A percentile compares a stretch with the other conserved stretches of the same genome.
Evolutionary conservation across 257 asterid species (phyloP).

Genomic region (Cruciata laevipes): DNA sequence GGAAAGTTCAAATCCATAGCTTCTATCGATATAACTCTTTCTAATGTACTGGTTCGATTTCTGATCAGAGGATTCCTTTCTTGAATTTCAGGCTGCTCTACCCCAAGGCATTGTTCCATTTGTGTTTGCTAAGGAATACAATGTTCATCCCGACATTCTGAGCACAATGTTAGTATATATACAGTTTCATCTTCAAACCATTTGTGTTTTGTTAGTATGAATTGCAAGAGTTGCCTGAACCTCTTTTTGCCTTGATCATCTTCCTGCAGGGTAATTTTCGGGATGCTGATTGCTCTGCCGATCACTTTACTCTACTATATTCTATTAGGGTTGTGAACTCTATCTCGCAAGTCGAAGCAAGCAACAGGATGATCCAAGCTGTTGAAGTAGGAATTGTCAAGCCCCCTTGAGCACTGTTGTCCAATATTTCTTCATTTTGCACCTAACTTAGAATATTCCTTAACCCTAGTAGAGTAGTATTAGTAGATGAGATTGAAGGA

Average conservation of each 20-base stretch:
- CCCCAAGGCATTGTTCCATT: conserved; percentile 48
- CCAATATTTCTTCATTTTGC: not conserved
- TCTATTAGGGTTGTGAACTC: conserved; percentile 61
- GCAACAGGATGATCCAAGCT: not conserved
- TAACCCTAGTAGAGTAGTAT: not conserved
- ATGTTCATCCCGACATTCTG: conserved; percentile 43
- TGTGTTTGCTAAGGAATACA: conserved; percentile 43
- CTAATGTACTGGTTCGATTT: too few species aligned
- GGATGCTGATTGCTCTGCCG: conserved; percentile 87
- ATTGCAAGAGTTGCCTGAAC: not conserved
- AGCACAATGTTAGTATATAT: conserved; percentile 39
- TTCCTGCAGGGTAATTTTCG: conserved; percentile 78
- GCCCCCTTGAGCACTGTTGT: conserved; percentile 18
- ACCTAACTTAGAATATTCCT: not conserved
- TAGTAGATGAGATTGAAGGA: not conserved
- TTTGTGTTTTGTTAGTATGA: not conserved
- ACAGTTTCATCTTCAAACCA: not conserved
- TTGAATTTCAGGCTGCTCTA: conserved; percentile 31
- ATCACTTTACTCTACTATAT: conserved; percentile 82
- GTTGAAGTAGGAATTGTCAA: conserved; percentile 11
- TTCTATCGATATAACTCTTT: not conserved
- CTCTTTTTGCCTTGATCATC: not conserved
- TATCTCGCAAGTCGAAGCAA: conserved; percentile 10
- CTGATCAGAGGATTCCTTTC: not conserved
- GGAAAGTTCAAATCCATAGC: not conserved